Conservation (phyloP, 2,329 filamentous ascomycete species). For the Talaromyces sp. region DNA sequence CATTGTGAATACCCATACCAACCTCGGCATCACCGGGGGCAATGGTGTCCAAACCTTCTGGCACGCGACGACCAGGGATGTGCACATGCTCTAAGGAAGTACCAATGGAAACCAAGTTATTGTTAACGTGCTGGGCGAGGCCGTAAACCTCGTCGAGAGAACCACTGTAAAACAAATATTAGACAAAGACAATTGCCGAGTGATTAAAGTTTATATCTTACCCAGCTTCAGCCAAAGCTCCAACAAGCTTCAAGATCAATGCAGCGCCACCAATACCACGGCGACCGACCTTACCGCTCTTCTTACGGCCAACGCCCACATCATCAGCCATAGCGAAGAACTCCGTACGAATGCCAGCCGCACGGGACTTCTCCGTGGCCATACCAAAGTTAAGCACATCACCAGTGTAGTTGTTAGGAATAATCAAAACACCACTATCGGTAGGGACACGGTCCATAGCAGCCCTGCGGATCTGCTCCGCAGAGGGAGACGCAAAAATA, state of each 20-base stretch:
- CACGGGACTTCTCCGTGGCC: conserved; percentile 88
- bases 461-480: conserved; percentile 78
- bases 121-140: conserved; percentile 70
- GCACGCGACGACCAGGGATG: conserved; percentile 72
- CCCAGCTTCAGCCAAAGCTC: conserved; percentile 77
- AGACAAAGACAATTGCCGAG: background rate
- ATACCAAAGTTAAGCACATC: conserved; percentile 92
- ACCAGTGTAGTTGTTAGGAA: conserved; percentile 94
- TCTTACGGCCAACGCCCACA: conserved; percentile 79
- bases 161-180: conserved; percentile 32
- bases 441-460: conserved; percentile 73
- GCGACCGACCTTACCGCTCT: conserved; percentile 87
- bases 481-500: conserved; percentile 79
- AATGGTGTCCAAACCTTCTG: conserved; percentile 51
- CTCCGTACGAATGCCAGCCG: conserved; percentile 74
- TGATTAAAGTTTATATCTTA: conserved; percentile 32
- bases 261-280: conserved; percentile 91
- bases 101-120: conserved; percentile 82
- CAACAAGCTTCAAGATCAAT: conserved; percentile 85
- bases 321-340: conserved; percentile 94
- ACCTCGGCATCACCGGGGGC: conserved; percentile 63
- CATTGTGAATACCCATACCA: conserved; percentile 75
- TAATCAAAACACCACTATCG: conserved; percentile 76
- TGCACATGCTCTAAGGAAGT: conserved; percentile 90
- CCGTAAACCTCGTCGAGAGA: conserved; percentile 70